Percentiles rank a stretch among this genome's conserved stretches.
Evolutionary conservation across 164 flowering plant genomes (phyloP).

Genomic region (Nelumbo lutea): DNA sequence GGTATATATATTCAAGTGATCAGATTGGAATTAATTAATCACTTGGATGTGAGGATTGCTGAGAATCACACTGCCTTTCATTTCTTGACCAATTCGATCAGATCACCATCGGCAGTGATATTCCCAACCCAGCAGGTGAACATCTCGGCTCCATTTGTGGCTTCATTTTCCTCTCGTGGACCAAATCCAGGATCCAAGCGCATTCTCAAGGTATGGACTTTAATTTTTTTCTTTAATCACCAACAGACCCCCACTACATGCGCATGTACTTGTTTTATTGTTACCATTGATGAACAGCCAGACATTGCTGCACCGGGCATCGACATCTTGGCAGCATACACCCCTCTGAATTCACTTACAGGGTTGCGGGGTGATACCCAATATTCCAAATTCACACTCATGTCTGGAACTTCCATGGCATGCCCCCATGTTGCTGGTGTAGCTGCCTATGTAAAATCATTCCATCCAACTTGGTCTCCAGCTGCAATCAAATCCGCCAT

Average conservation of each 20-base stretch:
- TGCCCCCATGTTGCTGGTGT: slow-evolving; percentile 59
- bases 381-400: slow-evolving; percentile 41
- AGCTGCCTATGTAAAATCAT: slow-evolving; percentile 60
- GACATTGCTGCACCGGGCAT: slow-evolving; percentile 74
- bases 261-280: too few relatives aligned
- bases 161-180: slow-evolving; percentile 80
- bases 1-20: slow-evolving; percentile 19
- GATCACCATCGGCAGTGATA: slow-evolving; percentile 56
- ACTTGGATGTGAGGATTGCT: too few relatives aligned
- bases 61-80: not conserved
- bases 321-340: slow-evolving; percentile 63
- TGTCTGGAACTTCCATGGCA: slow-evolving; percentile 80
- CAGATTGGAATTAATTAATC: too few relatives aligned
- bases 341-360: slow-evolving; percentile 47
- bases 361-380: slow-evolving; percentile 52
- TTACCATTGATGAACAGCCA: slow-evolving; percentile 37
- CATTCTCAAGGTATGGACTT: slow-evolving; percentile 52
- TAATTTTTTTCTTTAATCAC: not conserved
- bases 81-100: slow-evolving; percentile 12
- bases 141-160: slow-evolving; percentile 53
- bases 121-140: slow-evolving; percentile 38
- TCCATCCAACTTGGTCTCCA: slow-evolving; percentile 62
- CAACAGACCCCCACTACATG: too few relatives aligned
- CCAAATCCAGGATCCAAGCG: slow-evolving; percentile 45
- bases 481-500: slow-evolving; percentile 66